Base-by-base conservation (phyloP, 2,329 filamentous ascomycete species). In the Basipetospora chlamydospora region DNA sequence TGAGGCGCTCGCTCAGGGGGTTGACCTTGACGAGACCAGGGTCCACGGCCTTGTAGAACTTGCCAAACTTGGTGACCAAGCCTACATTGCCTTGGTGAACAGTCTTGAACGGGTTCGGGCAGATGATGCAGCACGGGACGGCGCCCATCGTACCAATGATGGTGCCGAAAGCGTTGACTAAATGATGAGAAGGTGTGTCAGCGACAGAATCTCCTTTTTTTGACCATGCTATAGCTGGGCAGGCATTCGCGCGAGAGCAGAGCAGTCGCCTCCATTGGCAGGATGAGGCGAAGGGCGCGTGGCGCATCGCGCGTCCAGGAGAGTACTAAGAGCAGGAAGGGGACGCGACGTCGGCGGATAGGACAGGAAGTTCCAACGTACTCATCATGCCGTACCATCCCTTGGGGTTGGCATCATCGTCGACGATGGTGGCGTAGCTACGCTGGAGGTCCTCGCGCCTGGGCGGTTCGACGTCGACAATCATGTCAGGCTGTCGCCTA, bases 11-110 rank as follows among this genome's bases (percentile, higher is more conserved):
- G 50, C 81, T 88, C 38, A 96, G 75, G 3, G 88, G 88, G 64
- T 98, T 98, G 67, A 98, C 78, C 67, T 93, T 93, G 59, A 96
- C 85, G 22, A 98, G 77, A 55, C 90, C 90, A 3, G 90, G 90
- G 57, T 98, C 90, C 46, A 96, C 88, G 9, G 90, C 86, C 58
- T 87, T 82, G 59, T 93, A 84, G 63, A 98, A 96, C 45, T 78
- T 70, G 51, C 90, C 90, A 47, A 98, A 98, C 60, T 88, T 92
- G 52, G 87, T 94, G 54, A 98, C 80, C 30, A 98, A 71, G 42
- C 90, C 90, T 33, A 98, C 90, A 48, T 94, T 87, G 49, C 90
- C 90, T 63, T 96, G 90, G 39, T 72, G 65, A 41, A 98, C 88
- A 33, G 76, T 78, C 65, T 92, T 93, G 71, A 87, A 96, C 3